Base-by-base conservation (phyloP, 106 monocot genomes). In the Dactylorhiza incarnata region DNA sequence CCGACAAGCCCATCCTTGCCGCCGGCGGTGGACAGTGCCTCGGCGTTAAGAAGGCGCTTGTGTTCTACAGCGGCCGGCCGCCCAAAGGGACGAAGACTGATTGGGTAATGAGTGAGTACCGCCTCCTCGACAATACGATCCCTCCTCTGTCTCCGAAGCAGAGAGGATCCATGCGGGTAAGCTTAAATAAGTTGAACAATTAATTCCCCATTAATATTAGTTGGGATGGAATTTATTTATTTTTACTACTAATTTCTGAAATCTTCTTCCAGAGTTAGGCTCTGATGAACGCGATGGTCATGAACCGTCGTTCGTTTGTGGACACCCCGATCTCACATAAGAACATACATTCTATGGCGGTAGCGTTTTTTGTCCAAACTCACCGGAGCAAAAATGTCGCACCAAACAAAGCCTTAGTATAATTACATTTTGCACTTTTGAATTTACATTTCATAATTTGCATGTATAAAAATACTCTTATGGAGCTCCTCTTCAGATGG, bases 41-140 rank as follows among this genome's bases (percentile, higher is more conserved):
- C 17, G 86, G 86, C 3, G 86, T 85, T 14, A 85, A 85, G 81
- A 85, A 85, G 61, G 77, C 85, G 26, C 84, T 84, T 26, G 80
- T 77, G 13, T 85, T 85, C 78, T 81, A 85, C 75, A 37, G 74
- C 7, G 85, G 85, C 7, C 67, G 75, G 49, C 79, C 84, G 3
- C 85, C 85, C 1, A 85, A 81, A 58, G 85, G 85, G 3, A 48
- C 44, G 68, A 85, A 85, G 78, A 90, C 90, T 3, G 85, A 90
- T 19, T 90, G 90, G 90, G 79, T 90, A 69, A 90, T 90, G 90
- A 82, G 87, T n/a, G 90, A 90, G 49, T 90, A 90, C 53, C 84
- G 87, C 9, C 83, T 90, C 9, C 51, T 78, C 6, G 78, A 75
- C 45, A 14, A 17, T 1, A 20, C n/a, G 11, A 24, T 7, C 3